phyloP scores from a whole-genome alignment of 257 asterid species.

The Fraxinus cuspidata region DNA sequence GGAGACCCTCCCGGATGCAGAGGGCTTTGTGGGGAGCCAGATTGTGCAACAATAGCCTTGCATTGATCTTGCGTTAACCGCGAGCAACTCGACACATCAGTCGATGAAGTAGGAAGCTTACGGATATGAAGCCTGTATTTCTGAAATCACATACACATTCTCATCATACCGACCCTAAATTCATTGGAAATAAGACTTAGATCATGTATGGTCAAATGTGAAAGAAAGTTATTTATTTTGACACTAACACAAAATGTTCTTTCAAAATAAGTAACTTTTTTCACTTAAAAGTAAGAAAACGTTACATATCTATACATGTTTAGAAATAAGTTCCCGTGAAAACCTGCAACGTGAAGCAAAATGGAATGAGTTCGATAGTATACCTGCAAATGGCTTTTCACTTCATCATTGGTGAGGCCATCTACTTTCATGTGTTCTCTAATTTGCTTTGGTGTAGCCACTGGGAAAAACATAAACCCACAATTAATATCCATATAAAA shows the following conservation, averaged over 20 bases:
- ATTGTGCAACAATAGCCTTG: slow-evolving; percentile 15
- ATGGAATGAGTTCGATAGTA: not conserved
- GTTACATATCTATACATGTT: not conserved
- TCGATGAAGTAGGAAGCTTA: slow-evolving; percentile 27
- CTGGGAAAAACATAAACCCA: slow-evolving; percentile 18
- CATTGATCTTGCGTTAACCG: slow-evolving; percentile 20
- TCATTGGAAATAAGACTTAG: not conserved
- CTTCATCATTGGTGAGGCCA: slow-evolving; percentile 56
- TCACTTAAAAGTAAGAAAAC: not conserved
- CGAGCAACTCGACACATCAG: slow-evolving; percentile 8
- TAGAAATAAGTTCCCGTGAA: not conserved
- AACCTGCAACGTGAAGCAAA: not conserved
- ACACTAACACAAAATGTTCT: not conserved
- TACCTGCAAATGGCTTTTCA: slow-evolving; percentile 61
- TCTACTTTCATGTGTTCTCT: slow-evolving; percentile 50
- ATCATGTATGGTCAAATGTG: not conserved
- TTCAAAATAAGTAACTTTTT: not conserved
- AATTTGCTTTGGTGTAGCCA: slow-evolving; percentile 52
- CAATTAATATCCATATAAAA: not conserved
- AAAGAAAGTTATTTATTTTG: not conserved
- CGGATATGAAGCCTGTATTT: slow-evolving; percentile 65
- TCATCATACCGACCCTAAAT: not conserved
- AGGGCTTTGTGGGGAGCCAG: slow-evolving; percentile 54
- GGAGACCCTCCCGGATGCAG: slow-evolving; percentile 28
- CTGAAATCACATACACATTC: slow-evolving; percentile 29